Base-by-base conservation (phyloP, 768 basidiomycete genomes). In the Lactarius sp. region DNA sequence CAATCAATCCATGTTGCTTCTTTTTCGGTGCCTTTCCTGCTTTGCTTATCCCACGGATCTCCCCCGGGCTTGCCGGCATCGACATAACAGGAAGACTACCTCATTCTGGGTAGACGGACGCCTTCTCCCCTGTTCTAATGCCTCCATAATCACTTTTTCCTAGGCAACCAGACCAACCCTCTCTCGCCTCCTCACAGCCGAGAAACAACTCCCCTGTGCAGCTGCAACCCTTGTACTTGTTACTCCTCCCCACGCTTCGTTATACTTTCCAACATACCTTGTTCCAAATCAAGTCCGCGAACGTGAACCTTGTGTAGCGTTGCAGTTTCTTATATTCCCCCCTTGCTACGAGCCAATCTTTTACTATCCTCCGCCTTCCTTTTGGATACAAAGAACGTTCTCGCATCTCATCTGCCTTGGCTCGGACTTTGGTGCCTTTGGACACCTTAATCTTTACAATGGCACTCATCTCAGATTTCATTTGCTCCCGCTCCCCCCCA, bases 251-350 rank as follows among this genome's bases (percentile, higher is more conserved):
- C 37, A 9, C 18, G 1, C 37, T 2, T 20, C 27, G 20, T 52
- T 39, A 53, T 53, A 52, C 6, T 56, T 56, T 13, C 50, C 50
- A 34, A 37, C 9, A 20, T 33, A 47, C 51, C 33, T 64, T 64
- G 46, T 59, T 64, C 62, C 44, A 33, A 34, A 34, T 14, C 57
- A 42, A 49, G 52, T n/a, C 27, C 31, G 52, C 52, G 36, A 53
- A 18, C 20, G 27, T 42, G 20, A 42, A 49, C 46, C 13, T 59
- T 33, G 41, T 18, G 18, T 39, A 14, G 14, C 39, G 10, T 49
- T 27, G 1, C 22, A 27, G 22, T 27, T 27, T 59, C 33, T 9
- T 31, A 12, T 18, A 7, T 22, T n/a, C 51, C 16, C 10, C 57
- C 62, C 46, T 54, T 13, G 52, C 44, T 49, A 64, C 58, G n/a